phyloP scores from a whole-genome alignment of 306 rosid genomes.

The Begonia fuchsioides region DNA sequence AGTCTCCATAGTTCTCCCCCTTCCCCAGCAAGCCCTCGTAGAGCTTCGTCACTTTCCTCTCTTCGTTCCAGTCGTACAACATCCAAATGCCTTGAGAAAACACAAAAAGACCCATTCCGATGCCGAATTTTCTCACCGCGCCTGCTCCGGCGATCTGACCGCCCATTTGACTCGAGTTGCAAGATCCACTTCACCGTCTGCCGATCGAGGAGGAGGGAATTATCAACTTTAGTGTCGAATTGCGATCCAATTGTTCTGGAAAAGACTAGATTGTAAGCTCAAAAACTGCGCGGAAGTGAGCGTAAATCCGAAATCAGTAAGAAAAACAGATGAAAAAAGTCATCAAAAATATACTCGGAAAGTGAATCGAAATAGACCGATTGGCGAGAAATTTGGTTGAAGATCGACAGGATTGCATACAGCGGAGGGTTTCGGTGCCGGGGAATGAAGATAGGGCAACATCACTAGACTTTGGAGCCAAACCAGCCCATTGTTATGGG shows the following conservation, averaged over 20 bases:
- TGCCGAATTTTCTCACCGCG: conserved; percentile 63
- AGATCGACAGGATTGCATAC: not conserved
- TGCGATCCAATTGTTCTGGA: no score
- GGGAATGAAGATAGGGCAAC: no score
- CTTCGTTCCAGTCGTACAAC: conserved; percentile 96
- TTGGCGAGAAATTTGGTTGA: not conserved
- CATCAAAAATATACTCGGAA: no score
- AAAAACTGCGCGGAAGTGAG: not conserved
- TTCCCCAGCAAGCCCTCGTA: conserved; percentile 63
- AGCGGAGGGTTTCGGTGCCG: not conserved
- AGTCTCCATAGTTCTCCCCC: conserved; percentile 42
- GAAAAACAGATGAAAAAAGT: not conserved
- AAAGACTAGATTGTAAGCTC: not conserved
- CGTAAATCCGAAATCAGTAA: not conserved
- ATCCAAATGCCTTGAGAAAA: conserved; percentile 69
- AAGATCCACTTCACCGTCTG: no score
- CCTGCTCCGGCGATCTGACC: conserved; percentile 90
- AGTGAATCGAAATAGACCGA: no score
- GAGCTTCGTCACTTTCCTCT: conserved; percentile 54
- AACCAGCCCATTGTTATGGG: no score
- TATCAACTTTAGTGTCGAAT: no score
- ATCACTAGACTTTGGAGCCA: no score
- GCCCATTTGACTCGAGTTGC: conserved; percentile 39
- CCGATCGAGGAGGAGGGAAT: no score
- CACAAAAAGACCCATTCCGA: conserved; percentile 34